These are phyloP conservation scores for Lachnellula suecica DNA, from an alignment of 2,329 filamentous ascomycete species.

Conservation along the genomic window DNA sequence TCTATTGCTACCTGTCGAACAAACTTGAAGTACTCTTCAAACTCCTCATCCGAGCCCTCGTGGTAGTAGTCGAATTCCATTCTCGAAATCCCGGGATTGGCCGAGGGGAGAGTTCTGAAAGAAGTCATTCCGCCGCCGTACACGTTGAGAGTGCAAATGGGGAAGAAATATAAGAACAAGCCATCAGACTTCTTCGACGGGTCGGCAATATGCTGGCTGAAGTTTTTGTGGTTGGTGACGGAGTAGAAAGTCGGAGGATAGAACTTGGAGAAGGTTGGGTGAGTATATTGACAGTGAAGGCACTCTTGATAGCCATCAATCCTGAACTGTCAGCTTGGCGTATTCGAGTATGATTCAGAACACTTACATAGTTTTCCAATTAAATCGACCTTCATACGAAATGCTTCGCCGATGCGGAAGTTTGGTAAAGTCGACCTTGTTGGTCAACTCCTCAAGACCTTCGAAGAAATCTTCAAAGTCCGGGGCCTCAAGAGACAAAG, in stretches of 20 bases:
- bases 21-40: conserved; percentile 56
- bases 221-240: conserved; percentile 53
- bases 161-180: conserved; percentile 57
- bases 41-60: conserved; percentile 47
- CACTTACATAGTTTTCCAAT: conserved; percentile 56
- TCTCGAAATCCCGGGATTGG: conserved; percentile 46
- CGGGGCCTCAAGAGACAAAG: conserved; percentile 46
- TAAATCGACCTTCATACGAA: conserved; percentile 55
- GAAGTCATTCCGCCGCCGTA: conserved; percentile 58
- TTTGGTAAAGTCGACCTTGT: conserved; percentile 52
- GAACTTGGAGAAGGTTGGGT: conserved; percentile 52
- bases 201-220: conserved; percentile 55
- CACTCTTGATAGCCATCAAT: conserved; percentile 60
- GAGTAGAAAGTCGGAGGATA: conserved; percentile 56
- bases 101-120: conserved; percentile 53
- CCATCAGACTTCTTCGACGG: conserved; percentile 52
- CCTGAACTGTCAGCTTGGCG: conserved; percentile 29
- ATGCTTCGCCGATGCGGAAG: conserved; percentile 51
- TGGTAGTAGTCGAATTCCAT: conserved; percentile 63
- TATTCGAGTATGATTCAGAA: neutral
- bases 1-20: conserved; percentile 55
- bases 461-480: conserved; percentile 53
- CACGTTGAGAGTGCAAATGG: conserved; percentile 54
- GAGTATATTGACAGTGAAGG: conserved; percentile 57
- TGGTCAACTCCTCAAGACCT: conserved; percentile 47